phyloP scores from a whole-genome alignment of 257 asterid genomes.

The Knoxia roxburghii region DNA sequence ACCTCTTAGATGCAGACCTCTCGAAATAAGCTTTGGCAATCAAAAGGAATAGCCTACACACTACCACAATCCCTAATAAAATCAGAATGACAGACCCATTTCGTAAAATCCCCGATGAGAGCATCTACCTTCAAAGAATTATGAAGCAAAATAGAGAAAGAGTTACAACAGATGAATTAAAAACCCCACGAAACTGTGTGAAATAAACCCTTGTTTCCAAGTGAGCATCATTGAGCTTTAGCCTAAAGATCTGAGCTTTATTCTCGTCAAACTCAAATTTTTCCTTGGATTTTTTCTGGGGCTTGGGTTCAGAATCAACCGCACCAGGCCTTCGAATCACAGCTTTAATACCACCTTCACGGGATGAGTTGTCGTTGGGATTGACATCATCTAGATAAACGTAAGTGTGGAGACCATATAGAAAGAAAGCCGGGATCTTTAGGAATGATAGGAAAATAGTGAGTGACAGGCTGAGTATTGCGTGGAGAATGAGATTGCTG shows the following conservation, averaged over 20 bases:
- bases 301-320: constrained; percentile 52
- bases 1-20: constrained; percentile 67
- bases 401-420: constrained; percentile 77
- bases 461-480: constrained; percentile 47
- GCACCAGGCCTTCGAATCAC: constrained; percentile 84
- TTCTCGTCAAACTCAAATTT: constrained; percentile 82
- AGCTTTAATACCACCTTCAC: constrained; percentile 47
- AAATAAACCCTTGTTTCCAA: constrained; percentile 66
- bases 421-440: constrained; percentile 67
- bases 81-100: constrained; percentile 70
- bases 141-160: constrained; percentile 54
- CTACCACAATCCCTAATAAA: constrained; percentile 52
- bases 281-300: constrained; percentile 78
- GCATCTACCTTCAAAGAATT: constrained; percentile 39
- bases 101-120: constrained; percentile 49
- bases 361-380: constrained; percentile 36
- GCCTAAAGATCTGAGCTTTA: constrained; percentile 92
- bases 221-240: constrained; percentile 72
- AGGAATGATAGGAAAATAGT: constrained; percentile 55
- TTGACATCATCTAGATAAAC: constrained; percentile 90
- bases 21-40: constrained; percentile 50
- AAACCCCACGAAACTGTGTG: constrained; percentile 51
- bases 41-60: constrained; percentile 39
- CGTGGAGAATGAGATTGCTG: constrained; percentile 53
- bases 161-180: constrained; percentile 54